Base-by-base conservation (phyloP, 2,329 filamentous ascomycete species). In the Lasiodiplodia sp. region DNA sequence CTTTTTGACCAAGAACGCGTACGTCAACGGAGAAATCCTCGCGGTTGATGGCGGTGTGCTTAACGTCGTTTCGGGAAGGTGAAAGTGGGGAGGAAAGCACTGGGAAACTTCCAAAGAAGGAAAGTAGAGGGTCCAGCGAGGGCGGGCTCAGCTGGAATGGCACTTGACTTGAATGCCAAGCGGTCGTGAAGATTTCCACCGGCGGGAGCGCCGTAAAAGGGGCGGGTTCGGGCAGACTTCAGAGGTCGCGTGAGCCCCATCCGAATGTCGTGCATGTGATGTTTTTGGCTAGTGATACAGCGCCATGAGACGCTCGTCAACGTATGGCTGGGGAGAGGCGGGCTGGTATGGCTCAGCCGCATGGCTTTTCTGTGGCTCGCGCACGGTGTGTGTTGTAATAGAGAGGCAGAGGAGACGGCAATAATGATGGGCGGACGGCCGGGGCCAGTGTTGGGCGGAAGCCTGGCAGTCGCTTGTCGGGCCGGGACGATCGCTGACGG, bases 11-110 rank as follows among this genome's bases (percentile, higher is more conserved):
- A 84, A 81, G 76, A 84, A 85, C 72, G 73, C 76, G 3, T 86
- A 86, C 67, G 82, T 86, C 51, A 85, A 86, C 71, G 84, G 84
- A 25, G 79, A 85, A 75, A 83, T 85, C 49, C 70, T 85, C 34
- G 80, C 82, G 2, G 80, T 86, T 4, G 84, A 86, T 75, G 84
- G 84, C 5, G 84, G 84, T 16, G 83, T 85, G 16, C 73, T 86
- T 58, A 85, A 85, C 70, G 81, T 83, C n/a, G 79, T 85, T 21
- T 73, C 75, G 67, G 80, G 79, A 23, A 68, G 76, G 67, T 79
- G 38, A 67, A 16, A 58, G 52, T 44, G 23, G 25, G 37, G 44
- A 34, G 55, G 21, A 55, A 49, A 47, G 56, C 34, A 55, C 7
- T 49, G 49, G 44, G 66, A 68, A 53, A 23, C 31, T 64, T 37